Evolutionary conservation across 768 basidiomycete genomes (phyloP), one percentile per base, ranked within the genome.

Genomic region (Sistotremastrum suecicum): DNA sequence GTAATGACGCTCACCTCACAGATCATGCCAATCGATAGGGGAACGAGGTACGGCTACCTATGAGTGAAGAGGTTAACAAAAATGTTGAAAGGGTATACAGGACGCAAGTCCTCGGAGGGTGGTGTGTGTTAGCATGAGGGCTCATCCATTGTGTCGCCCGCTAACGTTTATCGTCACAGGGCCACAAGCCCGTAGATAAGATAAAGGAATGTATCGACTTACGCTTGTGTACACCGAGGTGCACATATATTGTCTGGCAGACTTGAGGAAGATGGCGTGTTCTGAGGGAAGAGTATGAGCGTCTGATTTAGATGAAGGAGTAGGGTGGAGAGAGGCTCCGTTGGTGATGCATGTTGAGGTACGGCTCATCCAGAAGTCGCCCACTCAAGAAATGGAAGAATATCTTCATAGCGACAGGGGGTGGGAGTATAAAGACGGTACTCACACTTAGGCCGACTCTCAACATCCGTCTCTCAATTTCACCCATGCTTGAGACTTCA

Each of bases 311-410:
- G 44, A 50, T 50, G 51, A 41, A 45, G 38, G 55, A 43, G 40
- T 36, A 45, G 56, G 58, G 59, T 53, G 20, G 20, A 20, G 20
- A 20, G 20, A 20, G 20, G 63, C 60, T 69, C 67, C 65, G 67
- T 63, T 69, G 67, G 67, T 69, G 68, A 68, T 83, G 80, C 80
- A 83, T 82, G 80, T 80, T 77, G 67, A 79, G 82, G 78, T 63
- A 61, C 60, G 80, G 80, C 69, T 80, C 79, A 80, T 74, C 64
- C 66, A 64, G 53, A 60, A 61, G 63, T 83, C 80, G 76, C 79
- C 78, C 60, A 67, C 79, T 80, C 79, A 76, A 57, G 64, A 62
- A 60, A 76, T 78, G 76, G 77, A 77, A 68, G 64, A 62, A 52
- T 71, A 78, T 82, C 80, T 75, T 81, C 79, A 72, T 61, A 5